Conservation (phyloP, 441 rosid genomes). For the Brassica hybrid region DNA sequence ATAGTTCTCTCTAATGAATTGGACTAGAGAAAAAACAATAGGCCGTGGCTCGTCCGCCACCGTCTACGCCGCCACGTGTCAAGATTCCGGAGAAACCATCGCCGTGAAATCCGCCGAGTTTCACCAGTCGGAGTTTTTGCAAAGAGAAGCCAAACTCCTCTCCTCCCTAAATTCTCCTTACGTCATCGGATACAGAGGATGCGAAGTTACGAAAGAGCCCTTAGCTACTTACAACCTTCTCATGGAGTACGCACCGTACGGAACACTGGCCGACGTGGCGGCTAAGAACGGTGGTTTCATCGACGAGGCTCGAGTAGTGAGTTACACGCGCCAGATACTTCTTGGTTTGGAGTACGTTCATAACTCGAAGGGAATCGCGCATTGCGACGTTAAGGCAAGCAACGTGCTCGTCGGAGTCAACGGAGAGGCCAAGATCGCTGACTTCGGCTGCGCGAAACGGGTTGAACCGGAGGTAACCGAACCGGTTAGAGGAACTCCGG, state of each 20-base stretch:
- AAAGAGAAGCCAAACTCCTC: conserved; percentile 62
- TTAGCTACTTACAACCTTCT: conserved; percentile 57
- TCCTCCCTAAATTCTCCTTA: conserved; percentile 57
- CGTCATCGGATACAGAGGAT: conserved; percentile 65
- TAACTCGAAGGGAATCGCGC: conserved; percentile 56
- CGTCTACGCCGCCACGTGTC: conserved; percentile 64
- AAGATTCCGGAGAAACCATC: conserved; percentile 48
- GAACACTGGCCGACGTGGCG: conserved; percentile 53
- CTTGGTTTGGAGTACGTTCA: conserved; percentile 70
- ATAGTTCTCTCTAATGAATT: conserved; percentile 53
- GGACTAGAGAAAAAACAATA: conserved; percentile 68
- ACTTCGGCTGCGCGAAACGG: conserved; percentile 76
- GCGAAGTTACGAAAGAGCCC: conserved; percentile 49
- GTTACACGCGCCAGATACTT: conserved; percentile 58
- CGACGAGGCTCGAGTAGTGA: conserved; percentile 46
- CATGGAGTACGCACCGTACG: conserved; percentile 69
- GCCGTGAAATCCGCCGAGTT: conserved; percentile 74
- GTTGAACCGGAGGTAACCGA: conserved; percentile 36
- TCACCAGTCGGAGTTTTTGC: conserved; percentile 51
- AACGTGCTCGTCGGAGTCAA: conserved; percentile 57
- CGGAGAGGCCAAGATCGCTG: conserved; percentile 65
- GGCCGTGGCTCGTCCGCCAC: conserved; percentile 85
- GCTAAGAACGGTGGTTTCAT: conserved; percentile 49
- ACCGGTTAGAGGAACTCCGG: conserved; percentile 61
- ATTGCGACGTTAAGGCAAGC: conserved; percentile 74